Conservation (phyloP, 192 early-diverging fungal genomes). For the Dissophora globulifera region DNA sequence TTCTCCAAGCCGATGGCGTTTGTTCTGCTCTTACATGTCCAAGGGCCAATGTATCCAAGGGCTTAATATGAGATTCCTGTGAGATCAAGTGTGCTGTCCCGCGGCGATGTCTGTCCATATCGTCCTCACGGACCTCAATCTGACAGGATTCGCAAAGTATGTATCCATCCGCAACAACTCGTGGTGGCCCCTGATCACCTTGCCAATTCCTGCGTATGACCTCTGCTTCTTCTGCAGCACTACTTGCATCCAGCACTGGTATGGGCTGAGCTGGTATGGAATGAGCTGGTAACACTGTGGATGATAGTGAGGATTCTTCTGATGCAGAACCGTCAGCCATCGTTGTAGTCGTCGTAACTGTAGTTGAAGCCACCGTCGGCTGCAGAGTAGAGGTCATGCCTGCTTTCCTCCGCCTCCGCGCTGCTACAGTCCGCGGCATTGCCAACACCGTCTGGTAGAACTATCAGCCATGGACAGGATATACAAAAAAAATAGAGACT, state of each 20-base stretch:
- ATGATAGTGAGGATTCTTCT: neutral
- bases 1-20: no score
- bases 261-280: neutral
- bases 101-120: slow-evolving; percentile 24
- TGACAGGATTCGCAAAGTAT: slow-evolving; percentile 35
- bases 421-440: slow-evolving; percentile 13
- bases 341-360: no score
- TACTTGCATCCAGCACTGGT: neutral
- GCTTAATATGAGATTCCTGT: slow-evolving; percentile 31
- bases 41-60: slow-evolving; percentile 25
- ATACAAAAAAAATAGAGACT: neutral
- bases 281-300: neutral
- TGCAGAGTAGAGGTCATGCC: no score
- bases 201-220: slow-evolving; percentile 33
- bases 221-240: slow-evolving; percentile 4
- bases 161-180: slow-evolving; percentile 9
- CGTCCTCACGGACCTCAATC: slow-evolving; percentile 32
- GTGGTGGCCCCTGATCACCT: neutral
- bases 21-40: slow-evolving; percentile 33
- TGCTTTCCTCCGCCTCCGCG: neutral
- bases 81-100: slow-evolving; percentile 44
- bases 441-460: slow-evolving; percentile 38
- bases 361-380: no score
- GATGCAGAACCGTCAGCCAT: no score
- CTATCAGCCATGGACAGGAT: neutral